phyloP scores from a whole-genome alignment of 2,329 filamentous ascomycete species.

The Chrysosporium keratinophilum region DNA sequence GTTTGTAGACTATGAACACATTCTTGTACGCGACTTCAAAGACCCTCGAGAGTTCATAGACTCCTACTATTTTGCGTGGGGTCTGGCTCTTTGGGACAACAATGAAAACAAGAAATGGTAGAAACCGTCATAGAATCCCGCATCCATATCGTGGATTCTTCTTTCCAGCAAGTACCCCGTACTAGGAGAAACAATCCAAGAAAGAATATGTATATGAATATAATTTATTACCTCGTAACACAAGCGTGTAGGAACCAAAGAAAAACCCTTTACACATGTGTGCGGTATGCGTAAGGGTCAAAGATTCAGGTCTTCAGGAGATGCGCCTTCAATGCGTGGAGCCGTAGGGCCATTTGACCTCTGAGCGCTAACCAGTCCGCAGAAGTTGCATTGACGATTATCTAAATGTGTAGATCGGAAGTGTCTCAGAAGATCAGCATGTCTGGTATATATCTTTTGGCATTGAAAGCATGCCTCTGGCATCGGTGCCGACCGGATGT shows the following conservation, averaged over 20 bases:
- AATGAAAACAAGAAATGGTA: too few relatives aligned
- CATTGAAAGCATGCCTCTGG: slow-evolving; percentile 3
- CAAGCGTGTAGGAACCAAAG: too few relatives aligned
- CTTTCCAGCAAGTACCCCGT: too few relatives aligned
- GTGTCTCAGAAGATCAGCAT: slow-evolving; percentile 5
- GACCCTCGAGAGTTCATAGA: background rate
- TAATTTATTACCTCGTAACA: too few relatives aligned
- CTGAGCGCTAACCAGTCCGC: background rate
- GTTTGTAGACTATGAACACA: slow-evolving; percentile 8
- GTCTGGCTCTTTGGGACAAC: too few relatives aligned
- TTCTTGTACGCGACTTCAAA: background rate
- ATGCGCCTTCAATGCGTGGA: background rate
- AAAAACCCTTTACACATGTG: too few relatives aligned
- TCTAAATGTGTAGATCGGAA: slow-evolving; percentile 1
- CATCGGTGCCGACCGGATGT: background rate
- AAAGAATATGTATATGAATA: too few relatives aligned
- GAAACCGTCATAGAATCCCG: too few relatives aligned
- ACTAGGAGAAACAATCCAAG: too few relatives aligned
- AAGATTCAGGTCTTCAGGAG: background rate
- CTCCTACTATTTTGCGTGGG: too few relatives aligned
- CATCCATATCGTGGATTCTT: too few relatives aligned
- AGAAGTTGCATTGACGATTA: slow-evolving; percentile 1
- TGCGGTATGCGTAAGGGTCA: too few relatives aligned
- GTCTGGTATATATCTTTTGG: background rate
- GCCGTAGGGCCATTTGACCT: slow-evolving; percentile 1